Base-by-base conservation (phyloP, 129 eudicot genomes). In the Scalesia atractyloides region DNA sequence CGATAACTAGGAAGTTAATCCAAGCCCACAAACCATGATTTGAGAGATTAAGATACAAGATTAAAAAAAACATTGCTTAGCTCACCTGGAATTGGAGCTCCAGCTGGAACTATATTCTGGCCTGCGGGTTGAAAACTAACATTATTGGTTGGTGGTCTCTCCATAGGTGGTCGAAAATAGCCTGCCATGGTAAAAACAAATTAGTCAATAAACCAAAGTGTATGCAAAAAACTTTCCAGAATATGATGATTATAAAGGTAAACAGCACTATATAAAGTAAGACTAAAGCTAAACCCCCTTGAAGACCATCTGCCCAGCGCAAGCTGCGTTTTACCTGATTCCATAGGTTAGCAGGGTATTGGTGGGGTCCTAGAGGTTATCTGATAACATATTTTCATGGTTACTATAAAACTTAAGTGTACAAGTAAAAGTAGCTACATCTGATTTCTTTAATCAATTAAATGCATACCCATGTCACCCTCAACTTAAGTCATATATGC, bases 161-260 rank as follows among this genome's bases (percentile, higher is more conserved):
- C 96, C 64, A 72, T 69, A 68, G 86, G 84, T 57, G 93, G 86
- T 71, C 87, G 84, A 75, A 73, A 83, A 87, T 83, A 89, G 62
- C 89, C 97, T 85, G 90, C 75, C 70, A 82, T 12, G 2, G 57
- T 20, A 52, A 61, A 14, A 48, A 70, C 8, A 12, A 16, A 17
- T 74, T 33, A 44, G 61, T 53, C 46, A 66, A 50, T 13, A 65
- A 66, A 64, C 79, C 52, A 20, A 26, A 39, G 72, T 13, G 36
- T 54, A 41, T 58, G 67, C 67, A 67, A 57, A 26, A 41, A 41
- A 67, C 68, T 56, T 76, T 57, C 39, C 30, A 58, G 64, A 15
- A 58, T 13, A 11, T 33, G 70, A 65, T 41, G 33, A 41, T 41
- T 10, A 16, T 19, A 43, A n/a, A 39, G 16, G 37, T 19, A 7